These are phyloP conservation scores for Ramaria sp. DNA, from an alignment of 768 basidiomycete species.

Conservation along the genomic window DNA sequence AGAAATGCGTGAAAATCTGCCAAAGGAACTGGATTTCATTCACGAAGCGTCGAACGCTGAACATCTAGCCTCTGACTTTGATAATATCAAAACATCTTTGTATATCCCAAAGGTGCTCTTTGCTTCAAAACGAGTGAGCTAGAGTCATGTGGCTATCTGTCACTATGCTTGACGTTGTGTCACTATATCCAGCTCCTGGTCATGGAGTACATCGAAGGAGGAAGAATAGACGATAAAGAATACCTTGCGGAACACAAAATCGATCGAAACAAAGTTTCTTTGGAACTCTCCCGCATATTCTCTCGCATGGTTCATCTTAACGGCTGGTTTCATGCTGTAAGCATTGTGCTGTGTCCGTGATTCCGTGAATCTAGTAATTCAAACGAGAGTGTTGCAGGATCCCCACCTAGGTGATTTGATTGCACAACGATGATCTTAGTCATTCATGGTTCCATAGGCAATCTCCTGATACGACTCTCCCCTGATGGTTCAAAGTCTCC, in stretches of 20 bases:
- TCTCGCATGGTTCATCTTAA: conserved; percentile 93
- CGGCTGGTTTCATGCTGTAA: conserved; percentile 79
- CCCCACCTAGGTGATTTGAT: conserved; percentile 62
- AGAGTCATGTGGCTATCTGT: neutral
- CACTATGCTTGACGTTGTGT: no score
- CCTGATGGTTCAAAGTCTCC: conserved; percentile 54
- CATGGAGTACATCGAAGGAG: conserved; percentile 92
- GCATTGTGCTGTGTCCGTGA: conserved; percentile 16
- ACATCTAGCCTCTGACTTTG: conserved; percentile 62
- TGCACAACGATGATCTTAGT: neutral
- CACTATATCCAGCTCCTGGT: conserved; percentile 32
- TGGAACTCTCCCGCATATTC: conserved; percentile 87
- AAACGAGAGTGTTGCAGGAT: conserved; percentile 39
- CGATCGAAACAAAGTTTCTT: conserved; percentile 86
- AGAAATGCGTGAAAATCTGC: conserved; percentile 89
- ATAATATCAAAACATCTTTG: conserved; percentile 57
- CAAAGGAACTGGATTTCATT: conserved; percentile 90
- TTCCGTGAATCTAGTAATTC: neutral
- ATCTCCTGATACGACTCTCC: conserved; percentile 80
- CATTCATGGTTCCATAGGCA: conserved; percentile 37
- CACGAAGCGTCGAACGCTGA: conserved; percentile 83
- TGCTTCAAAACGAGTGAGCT: conserved; percentile 61
- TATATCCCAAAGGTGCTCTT: conserved; percentile 75
- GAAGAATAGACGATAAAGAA: conserved; percentile 75
- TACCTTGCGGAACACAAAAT: conserved; percentile 77